Conservation (phyloP, 176 grass and related monocot genomes). For the Oryza meridionalis region DNA sequence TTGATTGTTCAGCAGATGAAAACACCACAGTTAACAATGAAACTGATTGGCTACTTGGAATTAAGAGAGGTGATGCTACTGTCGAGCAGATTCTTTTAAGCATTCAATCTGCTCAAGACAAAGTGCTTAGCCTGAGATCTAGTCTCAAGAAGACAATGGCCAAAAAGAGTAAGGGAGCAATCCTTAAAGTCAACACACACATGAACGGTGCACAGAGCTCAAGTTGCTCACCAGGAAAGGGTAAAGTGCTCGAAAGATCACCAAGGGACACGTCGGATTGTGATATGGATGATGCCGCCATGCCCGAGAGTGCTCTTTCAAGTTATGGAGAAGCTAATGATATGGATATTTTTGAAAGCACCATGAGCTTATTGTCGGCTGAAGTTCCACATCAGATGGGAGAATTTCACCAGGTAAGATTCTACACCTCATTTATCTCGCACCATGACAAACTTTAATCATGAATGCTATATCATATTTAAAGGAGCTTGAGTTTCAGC, state of each 20-base stretch:
- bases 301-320: slow-evolving; percentile 78
- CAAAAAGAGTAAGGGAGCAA: slow-evolving; percentile 54
- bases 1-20: slow-evolving; percentile 64
- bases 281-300: slow-evolving; percentile 70
- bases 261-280: slow-evolving; percentile 57
- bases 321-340: slow-evolving; percentile 91
- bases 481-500: slow-evolving; percentile 31
- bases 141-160: slow-evolving; percentile 56
- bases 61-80: slow-evolving; percentile 58
- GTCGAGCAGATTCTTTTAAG: slow-evolving; percentile 77
- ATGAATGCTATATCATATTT: slow-evolving; percentile 5
- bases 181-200: slow-evolving; percentile 43
- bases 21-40: slow-evolving; percentile 70
- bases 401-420: slow-evolving; percentile 72
- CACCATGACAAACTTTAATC: slow-evolving; percentile 24
- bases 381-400: slow-evolving; percentile 65
- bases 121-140: slow-evolving; percentile 62
- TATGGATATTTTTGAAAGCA: slow-evolving; percentile 78
- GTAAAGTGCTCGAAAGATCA: slow-evolving; percentile 45
- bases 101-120: slow-evolving; percentile 75
- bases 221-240: slow-evolving; percentile 68
- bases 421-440: slow-evolving; percentile 1
- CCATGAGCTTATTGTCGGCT: slow-evolving; percentile 68
- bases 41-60: slow-evolving; percentile 77
- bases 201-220: slow-evolving; percentile 59